Percentiles rank a stretch among this genome's conserved stretches.
Evolutionary conservation across 1,139 yeast species (phyloP).

Genomic region (Candida sp.): DNA sequence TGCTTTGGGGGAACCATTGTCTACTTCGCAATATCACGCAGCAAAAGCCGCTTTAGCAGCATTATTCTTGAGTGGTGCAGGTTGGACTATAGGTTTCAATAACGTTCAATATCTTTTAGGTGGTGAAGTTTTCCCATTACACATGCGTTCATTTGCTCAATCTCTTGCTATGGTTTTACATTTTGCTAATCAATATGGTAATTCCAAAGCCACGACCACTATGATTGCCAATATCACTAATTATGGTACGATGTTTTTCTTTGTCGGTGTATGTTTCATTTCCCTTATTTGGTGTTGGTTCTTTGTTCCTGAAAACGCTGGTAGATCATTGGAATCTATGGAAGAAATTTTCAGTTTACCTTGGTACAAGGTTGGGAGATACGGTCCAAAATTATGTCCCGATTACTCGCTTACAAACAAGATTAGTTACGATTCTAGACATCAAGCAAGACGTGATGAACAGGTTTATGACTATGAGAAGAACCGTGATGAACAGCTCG

Average conservation of each 20-base stretch:
- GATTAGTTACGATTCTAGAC: constrained; percentile 13
- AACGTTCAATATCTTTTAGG: constrained; percentile 51
- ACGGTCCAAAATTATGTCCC: constrained; percentile 45
- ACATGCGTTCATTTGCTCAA: constrained; percentile 47
- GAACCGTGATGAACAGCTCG: too few relatives aligned
- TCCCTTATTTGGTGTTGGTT: constrained; percentile 46
- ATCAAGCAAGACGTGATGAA: too few relatives aligned
- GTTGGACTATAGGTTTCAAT: constrained; percentile 63
- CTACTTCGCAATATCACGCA: constrained; percentile 28
- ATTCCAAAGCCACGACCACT: constrained; percentile 49
- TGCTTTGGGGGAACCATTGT: constrained; percentile 18
- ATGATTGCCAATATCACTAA: constrained; percentile 43
- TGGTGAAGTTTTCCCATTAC: constrained; percentile 53
- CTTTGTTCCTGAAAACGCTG: constrained; percentile 49
- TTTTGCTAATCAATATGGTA: constrained; percentile 53
- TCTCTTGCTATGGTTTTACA: constrained; percentile 51
- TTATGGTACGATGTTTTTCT: constrained; percentile 50
- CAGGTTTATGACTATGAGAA: too few relatives aligned
- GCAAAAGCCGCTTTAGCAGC: constrained; percentile 47
- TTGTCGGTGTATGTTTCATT: constrained; percentile 34
- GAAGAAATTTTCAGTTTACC: constrained; percentile 52
- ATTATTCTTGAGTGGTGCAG: constrained; percentile 46
- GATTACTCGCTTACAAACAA: constrained; percentile 42
- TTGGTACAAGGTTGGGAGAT: constrained; percentile 52
- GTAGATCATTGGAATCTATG: constrained; percentile 48